Conservation (phyloP, 2,329 filamentous ascomycete species). For the Pseudofabraea citricarpa region DNA sequence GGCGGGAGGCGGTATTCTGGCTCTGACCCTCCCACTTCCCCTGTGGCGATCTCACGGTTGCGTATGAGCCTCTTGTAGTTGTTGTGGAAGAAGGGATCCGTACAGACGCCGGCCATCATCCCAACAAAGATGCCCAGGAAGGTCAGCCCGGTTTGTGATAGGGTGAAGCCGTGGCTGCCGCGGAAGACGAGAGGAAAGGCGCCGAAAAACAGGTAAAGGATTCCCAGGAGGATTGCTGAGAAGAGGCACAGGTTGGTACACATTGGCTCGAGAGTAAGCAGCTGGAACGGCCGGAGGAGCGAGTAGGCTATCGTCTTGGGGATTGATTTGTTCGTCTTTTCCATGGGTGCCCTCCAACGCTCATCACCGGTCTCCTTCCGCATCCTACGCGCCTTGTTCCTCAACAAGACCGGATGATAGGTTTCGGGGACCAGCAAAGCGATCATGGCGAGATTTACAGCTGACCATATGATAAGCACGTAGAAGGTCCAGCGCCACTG, state of each 20-base stretch:
- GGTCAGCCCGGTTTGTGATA: conserved; percentile 74
- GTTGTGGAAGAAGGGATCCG: conserved; percentile 61
- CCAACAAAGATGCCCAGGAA: conserved; percentile 70
- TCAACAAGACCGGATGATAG: conserved; percentile 71
- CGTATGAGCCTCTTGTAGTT: conserved; percentile 54
- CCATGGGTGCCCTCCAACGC: conserved; percentile 71
- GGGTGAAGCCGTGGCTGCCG: conserved; percentile 67
- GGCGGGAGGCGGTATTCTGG: conserved; percentile 84
- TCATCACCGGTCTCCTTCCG: conserved; percentile 74
- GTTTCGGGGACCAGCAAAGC: conserved; percentile 79
- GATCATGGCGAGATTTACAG: conserved; percentile 58
- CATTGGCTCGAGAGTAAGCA: conserved; percentile 82
- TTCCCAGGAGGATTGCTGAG: conserved; percentile 78
- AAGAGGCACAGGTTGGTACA: conserved; percentile 76
- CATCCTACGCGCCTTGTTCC: conserved; percentile 64
- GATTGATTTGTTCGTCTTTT: conserved; percentile 67
- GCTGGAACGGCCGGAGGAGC: conserved; percentile 61
- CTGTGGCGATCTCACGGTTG: conserved; percentile 38
- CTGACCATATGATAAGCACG: conserved; percentile 76
- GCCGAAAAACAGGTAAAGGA: conserved; percentile 87
- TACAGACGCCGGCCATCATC: conserved; percentile 58
- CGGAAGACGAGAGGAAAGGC: conserved; percentile 79
- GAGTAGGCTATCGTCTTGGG: conserved; percentile 52
- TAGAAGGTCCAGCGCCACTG: conserved; percentile 84
- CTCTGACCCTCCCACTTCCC: conserved; percentile 51